phyloP scores from a whole-genome alignment of 495 filamentous ascomycete genomes.

The Penicillium ucsense region DNA sequence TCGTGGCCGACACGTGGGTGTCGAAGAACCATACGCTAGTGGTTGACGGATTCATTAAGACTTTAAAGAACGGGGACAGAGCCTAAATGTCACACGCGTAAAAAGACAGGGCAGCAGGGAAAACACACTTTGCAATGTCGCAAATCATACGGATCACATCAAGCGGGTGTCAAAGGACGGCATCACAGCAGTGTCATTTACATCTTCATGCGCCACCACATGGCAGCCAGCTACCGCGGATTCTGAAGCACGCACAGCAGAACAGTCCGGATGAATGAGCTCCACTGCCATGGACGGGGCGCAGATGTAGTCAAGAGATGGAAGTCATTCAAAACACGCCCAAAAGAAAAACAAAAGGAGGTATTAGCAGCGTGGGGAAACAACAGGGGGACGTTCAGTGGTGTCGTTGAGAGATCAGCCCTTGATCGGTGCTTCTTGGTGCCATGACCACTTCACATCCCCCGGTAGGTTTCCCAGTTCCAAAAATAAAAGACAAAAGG shows the following conservation, averaged over 20 bases:
- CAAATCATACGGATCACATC: background rate
- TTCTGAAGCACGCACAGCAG: background rate
- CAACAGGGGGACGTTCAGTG: slow-evolving; percentile 4
- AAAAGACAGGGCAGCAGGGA: background rate
- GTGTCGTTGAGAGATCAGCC: no score
- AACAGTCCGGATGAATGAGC: slow-evolving; percentile 3
- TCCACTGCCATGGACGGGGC: slow-evolving; percentile 23
- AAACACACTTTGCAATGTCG: background rate
- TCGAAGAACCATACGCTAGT: background rate
- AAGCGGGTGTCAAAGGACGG: slow-evolving; percentile 11
- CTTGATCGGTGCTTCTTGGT: no score
- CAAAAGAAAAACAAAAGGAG: slow-evolving; percentile 30
- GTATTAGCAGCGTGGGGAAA: slow-evolving; percentile 37
- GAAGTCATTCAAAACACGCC: slow-evolving; percentile 37
- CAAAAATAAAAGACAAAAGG: slow-evolving; percentile 20
- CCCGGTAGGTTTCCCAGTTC: slow-evolving; percentile 18
- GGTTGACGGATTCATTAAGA: background rate
- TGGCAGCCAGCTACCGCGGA: slow-evolving; percentile 4
- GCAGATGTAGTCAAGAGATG: slow-evolving; percentile 22
- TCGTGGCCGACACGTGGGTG: background rate
- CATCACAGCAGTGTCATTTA: slow-evolving; percentile 39
- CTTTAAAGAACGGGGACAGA: background rate
- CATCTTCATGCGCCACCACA: slow-evolving; percentile 30
- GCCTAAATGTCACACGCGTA: background rate
- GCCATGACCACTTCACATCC: slow-evolving; percentile 17